These are phyloP conservation scores for Coemansia sp. DNA, from an alignment of 192 early-diverging fungal genomes.

Conservation along the genomic window DNA sequence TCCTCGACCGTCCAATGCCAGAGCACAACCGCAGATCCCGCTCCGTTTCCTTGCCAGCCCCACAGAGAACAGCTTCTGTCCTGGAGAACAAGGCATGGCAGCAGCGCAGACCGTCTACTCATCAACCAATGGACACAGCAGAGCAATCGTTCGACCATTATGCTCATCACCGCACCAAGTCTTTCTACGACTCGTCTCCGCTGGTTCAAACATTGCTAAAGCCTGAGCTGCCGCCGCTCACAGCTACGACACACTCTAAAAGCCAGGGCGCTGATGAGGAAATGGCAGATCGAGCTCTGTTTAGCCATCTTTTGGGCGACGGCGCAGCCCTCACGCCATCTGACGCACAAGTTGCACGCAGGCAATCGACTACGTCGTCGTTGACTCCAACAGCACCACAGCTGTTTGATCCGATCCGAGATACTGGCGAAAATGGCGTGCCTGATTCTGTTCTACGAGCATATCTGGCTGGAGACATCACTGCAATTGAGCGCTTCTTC, in stretches of 20 bases:
- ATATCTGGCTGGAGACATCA: slow-evolving; percentile 45
- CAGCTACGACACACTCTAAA: slow-evolving; percentile 5
- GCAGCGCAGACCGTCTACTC: not conserved
- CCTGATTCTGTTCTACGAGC: slow-evolving; percentile 50
- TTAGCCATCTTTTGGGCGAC: slow-evolving; percentile 46
- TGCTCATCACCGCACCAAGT: slow-evolving; percentile 30
- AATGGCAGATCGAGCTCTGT: slow-evolving; percentile 32
- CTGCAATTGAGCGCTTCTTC: slow-evolving; percentile 52
- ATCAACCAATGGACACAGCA: not conserved
- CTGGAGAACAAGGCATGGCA: slow-evolving; percentile 7
- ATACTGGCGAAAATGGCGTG: slow-evolving; percentile 41
- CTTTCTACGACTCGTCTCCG: slow-evolving; percentile 40
- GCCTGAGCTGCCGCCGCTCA: slow-evolving; percentile 5
- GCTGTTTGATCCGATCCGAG: slow-evolving; percentile 34
- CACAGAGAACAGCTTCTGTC: slow-evolving; percentile 11
- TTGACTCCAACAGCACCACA: slow-evolving; percentile 4
- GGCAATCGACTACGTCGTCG: slow-evolving; percentile 18
- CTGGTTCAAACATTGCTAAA: slow-evolving; percentile 39
- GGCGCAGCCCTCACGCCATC: slow-evolving; percentile 40
- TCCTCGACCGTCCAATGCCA: slow-evolving; percentile 29
- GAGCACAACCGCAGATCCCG: slow-evolving; percentile 18
- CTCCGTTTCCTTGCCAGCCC: slow-evolving; percentile 35
- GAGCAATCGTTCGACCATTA: slow-evolving; percentile 2
- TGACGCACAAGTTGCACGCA: slow-evolving; percentile 18
- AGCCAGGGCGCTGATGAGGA: slow-evolving; percentile 31